Percentiles rank a stretch among this genome's conserved stretches.
Evolutionary conservation across 495 filamentous ascomycete genomes (phyloP).

Genomic region (Xylaria scruposa): DNA sequence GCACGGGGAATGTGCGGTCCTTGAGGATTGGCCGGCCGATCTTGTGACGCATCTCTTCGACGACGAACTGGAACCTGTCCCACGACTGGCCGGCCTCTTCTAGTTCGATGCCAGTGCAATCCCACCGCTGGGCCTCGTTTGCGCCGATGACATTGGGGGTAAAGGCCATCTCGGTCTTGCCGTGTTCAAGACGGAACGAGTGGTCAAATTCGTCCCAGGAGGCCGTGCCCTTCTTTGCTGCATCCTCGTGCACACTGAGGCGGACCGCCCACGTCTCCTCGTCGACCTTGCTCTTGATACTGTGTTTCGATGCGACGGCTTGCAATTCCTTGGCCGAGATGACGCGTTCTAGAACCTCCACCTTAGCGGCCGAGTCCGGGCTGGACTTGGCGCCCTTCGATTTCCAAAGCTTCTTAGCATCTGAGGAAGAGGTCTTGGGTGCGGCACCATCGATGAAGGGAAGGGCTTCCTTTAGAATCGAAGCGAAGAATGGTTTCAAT

Average conservation of each 20-base stretch:
- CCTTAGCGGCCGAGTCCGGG: slow-evolving; percentile 51
- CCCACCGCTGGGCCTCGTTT: slow-evolving; percentile 61
- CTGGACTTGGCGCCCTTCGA: slow-evolving; percentile 52
- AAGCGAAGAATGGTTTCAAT: slow-evolving; percentile 46
- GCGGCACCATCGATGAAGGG: slow-evolving; percentile 59
- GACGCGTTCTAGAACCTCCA: slow-evolving; percentile 53
- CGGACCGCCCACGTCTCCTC: slow-evolving; percentile 74
- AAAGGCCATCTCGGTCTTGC: slow-evolving; percentile 71
- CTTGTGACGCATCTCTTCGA: slow-evolving; percentile 58
- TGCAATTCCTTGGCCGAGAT: slow-evolving; percentile 49
- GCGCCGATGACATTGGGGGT: slow-evolving; percentile 71
- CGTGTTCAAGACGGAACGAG: slow-evolving; percentile 67
- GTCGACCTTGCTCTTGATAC: slow-evolving; percentile 27
- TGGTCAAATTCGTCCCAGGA: slow-evolving; percentile 68
- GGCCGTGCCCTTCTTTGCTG: slow-evolving; percentile 61
- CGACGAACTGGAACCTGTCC: slow-evolving; percentile 58
- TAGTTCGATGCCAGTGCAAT: slow-evolving; percentile 48
- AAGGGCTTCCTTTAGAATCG: slow-evolving; percentile 62
- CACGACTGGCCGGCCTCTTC: slow-evolving; percentile 47
- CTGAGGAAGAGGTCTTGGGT: slow-evolving; percentile 41
- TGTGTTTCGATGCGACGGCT: slow-evolving; percentile 24
- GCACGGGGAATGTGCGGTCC: slow-evolving; percentile 62
- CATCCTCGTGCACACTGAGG: slow-evolving; percentile 66
- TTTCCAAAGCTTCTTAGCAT: slow-evolving; percentile 47
- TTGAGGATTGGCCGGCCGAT: slow-evolving; percentile 56